phyloP scores from a whole-genome alignment of 805 yeast genomes.

The Komagataella pseudopastoris region DNA sequence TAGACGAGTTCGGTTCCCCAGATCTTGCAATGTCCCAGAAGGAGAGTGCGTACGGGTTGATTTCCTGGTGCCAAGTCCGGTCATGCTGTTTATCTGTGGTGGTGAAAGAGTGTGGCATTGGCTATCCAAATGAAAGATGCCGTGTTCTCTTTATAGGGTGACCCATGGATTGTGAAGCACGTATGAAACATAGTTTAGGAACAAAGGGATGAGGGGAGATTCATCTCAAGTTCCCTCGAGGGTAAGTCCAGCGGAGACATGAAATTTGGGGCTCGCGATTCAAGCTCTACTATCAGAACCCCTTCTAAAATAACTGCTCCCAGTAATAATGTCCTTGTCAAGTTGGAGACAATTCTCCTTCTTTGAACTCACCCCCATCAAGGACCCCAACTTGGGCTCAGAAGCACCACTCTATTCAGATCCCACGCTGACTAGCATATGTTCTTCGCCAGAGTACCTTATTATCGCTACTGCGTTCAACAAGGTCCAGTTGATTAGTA shows the following conservation, averaged over 20 bases:
- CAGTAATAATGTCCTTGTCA: constrained; percentile 16
- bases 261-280: background rate
- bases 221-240: background rate
- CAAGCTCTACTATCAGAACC: background rate
- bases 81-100: background rate
- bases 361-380: constrained; percentile 70
- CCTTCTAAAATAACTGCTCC: background rate
- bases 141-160: background rate
- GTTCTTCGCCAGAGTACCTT: constrained; percentile 42
- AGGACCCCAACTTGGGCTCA: constrained; percentile 65
- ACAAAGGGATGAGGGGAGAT: background rate
- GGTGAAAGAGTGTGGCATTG: background rate
- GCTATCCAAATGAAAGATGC: background rate
- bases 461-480: constrained; percentile 45
- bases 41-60: background rate
- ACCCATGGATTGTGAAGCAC: background rate
- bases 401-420: constrained; percentile 66
- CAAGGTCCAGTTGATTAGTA: constrained; percentile 40
- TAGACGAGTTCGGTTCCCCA: background rate
- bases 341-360: constrained; percentile 63
- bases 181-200: background rate
- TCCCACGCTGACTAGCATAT: constrained; percentile 50
- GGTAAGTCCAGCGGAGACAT: background rate
- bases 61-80: background rate
- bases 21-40: background rate